Base-by-base conservation (phyloP, 2,329 filamentous ascomycete species). In the Arthroderma uncinatum region DNA sequence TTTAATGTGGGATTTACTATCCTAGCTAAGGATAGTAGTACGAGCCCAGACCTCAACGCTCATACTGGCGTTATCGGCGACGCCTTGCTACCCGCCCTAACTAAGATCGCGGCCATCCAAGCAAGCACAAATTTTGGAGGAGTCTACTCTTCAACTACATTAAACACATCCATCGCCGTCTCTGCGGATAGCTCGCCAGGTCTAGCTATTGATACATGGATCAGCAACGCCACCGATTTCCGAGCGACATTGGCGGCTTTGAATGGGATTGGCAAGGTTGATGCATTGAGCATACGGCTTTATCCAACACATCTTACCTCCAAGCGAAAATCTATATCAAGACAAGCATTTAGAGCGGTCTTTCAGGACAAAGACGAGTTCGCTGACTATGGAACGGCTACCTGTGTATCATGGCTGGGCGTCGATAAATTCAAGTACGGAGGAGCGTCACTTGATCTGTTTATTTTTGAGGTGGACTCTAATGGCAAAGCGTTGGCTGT, bases 1-100 rank as follows among this genome's bases (percentile, higher is more conserved):
- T 70, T 64, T 48, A 65, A 66, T 28, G 60, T 70, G 19, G 71
- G 71, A 5, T 71, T 70, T 54, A 67, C 64, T 4, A 65, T 73
- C 16, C 61, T 74, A 2, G 59, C 65, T 1, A 67, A 67, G 4
- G 52, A 55, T 9, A 42, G 47, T 1, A 58, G 30, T 23, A 62
- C 61, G 6, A 63, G 62, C 53, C 52, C 65, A 12, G 55, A 57
- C 16, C 48, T 44, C 23, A 63, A 66, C 23, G 59, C 59, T 10
- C 61, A 70, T 34, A 65, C 66, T 0, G 70, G 71, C 55, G 50
- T 66, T 9, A 59, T 72, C 57, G 61, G 60, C 14, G 60, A 64
- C 16, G 58, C 61, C 0, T 16, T 71, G 1, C 34, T 68, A 0
- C 64, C 64, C 5, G 62, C 59, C 1, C 57, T 72, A 3, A 64